Evolutionary conservation across 2,329 filamentous ascomycete species (phyloP), one percentile per base, ranked within the genome.

Genomic region (Cladorrhinum sp.): DNA sequence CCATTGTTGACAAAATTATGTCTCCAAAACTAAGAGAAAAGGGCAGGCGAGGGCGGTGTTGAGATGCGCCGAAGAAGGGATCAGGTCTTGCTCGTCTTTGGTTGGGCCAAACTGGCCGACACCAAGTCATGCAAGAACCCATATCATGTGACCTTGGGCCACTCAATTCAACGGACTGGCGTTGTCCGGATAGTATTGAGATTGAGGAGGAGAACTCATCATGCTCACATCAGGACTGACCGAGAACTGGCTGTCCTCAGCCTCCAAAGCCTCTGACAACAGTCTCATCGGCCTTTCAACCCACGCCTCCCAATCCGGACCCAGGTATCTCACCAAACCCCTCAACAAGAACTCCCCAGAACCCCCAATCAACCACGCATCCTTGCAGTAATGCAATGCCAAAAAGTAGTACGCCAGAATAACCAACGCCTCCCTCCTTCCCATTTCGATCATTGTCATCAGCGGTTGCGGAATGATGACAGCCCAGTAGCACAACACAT

Each of bases 391-490:
- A 62, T 80, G 74, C 28, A 81, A 64, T 33, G 79, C 66, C 3
- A 77, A 70, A 2, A 76, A 77, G 65, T 78, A 80, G 63, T 78
- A 76, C 3, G 73, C 74, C 8, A 81, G 62, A 2, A 76, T 66
- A 1, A 70, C 70, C 23, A 77, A 58, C 1, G 77, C 78, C 64
- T 80, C 79, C 0, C 76, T 74, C 2, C 70, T 64, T 39, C 72
- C 70, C 33, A 67, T 61, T 14, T 71, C 68, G 7, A 81, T 64
- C 55, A 78, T 66, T 7, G 59, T 64, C 3, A 75, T 72, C 51
- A 76, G 79, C 9, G 72, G 69, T 14, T 64, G 66, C 2, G 70
- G 65, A 14, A 76, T 64, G 55, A 75, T 67, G 18, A 74, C 71
- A 1, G 71, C 70, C 75, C 76, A 80, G 10, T 70, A 63, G 33